These are phyloP conservation scores for Albugo candida DNA, from an alignment of 352 stramenopile species.

Conservation along the genomic window DNA sequence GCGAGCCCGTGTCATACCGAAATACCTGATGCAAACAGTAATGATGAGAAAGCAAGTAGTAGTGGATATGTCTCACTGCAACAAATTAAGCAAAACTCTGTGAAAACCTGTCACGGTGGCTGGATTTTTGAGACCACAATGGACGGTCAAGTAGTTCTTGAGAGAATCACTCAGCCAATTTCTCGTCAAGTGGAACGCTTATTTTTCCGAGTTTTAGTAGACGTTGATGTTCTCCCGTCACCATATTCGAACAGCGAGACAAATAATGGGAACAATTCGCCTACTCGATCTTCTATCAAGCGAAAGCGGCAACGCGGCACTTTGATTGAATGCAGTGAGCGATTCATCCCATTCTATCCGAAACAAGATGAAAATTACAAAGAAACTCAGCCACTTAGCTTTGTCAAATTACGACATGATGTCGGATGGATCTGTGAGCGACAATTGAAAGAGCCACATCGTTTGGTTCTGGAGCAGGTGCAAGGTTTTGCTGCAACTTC, in stretches of 20 bases:
- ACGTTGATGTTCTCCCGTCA: constrained; percentile 41
- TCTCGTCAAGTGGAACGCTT: constrained; percentile 48
- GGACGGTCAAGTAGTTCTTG: constrained; percentile 59
- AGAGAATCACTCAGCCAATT: constrained; percentile 35
- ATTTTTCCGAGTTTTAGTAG: constrained; percentile 58
- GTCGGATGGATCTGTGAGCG: constrained; percentile 64
- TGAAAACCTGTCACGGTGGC: constrained; percentile 25
- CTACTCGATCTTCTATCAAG: constrained; percentile 15
- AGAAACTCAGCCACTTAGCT: constrained; percentile 14
- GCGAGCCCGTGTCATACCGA: constrained; percentile 6
- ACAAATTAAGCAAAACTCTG: not conserved
- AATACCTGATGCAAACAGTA: constrained; percentile 9
- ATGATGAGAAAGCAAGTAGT: constrained; percentile 1
- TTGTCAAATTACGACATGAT: constrained; percentile 64
- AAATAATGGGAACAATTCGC: not conserved
- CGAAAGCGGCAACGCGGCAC: constrained; percentile 47
- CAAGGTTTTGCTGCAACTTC: constrained; percentile 45
- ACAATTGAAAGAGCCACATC: constrained; percentile 22
- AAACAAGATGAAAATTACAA: not conserved
- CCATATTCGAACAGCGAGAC: constrained; percentile 12
- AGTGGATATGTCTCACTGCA: not conserved
- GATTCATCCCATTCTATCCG: constrained; percentile 24
- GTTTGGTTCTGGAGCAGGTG: constrained; percentile 38
- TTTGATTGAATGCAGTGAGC: constrained; percentile 60
- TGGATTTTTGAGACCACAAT: constrained; percentile 79